Evolutionary conservation across 2,329 filamentous ascomycete species (phyloP).

Genomic region (Xylaria multiplex): DNA sequence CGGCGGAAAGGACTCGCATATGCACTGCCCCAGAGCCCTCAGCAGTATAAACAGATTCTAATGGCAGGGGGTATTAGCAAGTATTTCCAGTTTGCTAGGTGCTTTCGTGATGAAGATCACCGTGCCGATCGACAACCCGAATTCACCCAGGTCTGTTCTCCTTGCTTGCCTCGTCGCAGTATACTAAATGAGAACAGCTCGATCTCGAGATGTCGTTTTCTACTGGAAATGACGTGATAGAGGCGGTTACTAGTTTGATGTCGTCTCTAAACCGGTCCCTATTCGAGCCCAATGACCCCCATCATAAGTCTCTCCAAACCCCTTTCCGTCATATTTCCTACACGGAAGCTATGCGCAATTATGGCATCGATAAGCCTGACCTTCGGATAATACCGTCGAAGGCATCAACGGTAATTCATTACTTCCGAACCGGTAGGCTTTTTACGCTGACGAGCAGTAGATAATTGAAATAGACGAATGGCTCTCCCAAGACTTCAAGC

Average conservation of each 20-base stretch:
- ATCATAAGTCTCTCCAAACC: no score
- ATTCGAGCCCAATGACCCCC: not conserved
- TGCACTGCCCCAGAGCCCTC: conserved; percentile 92
- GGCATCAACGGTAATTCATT: conserved; percentile 64
- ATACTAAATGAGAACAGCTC: conserved; percentile 62
- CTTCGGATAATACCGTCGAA: conserved; percentile 66
- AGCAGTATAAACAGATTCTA: conserved; percentile 98
- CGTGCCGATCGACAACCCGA: conserved; percentile 94
- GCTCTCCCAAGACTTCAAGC: conserved; percentile 70
- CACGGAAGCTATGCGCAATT: conserved; percentile 77
- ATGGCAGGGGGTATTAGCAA: conserved; percentile 87
- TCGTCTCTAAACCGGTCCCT: conserved; percentile 42
- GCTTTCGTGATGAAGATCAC: conserved; percentile 94
- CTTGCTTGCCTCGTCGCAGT: conserved; percentile 17
- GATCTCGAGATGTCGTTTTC: conserved; percentile 96
- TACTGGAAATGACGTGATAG: conserved; percentile 75
- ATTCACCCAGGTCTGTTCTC: conserved; percentile 79
- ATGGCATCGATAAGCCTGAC: conserved; percentile 94
- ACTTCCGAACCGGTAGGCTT: not conserved
- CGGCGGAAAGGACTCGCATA: conserved; percentile 80
- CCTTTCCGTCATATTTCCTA: conserved; percentile 62
- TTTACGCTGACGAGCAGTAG: conserved; percentile 53
- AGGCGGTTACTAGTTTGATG: conserved; percentile 61
- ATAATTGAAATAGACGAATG: conserved; percentile 73
- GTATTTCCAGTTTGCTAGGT: conserved; percentile 94